phyloP scores from a whole-genome alignment of 1,284 basidiomycete genomes.

The Xanthoconium separans region DNA sequence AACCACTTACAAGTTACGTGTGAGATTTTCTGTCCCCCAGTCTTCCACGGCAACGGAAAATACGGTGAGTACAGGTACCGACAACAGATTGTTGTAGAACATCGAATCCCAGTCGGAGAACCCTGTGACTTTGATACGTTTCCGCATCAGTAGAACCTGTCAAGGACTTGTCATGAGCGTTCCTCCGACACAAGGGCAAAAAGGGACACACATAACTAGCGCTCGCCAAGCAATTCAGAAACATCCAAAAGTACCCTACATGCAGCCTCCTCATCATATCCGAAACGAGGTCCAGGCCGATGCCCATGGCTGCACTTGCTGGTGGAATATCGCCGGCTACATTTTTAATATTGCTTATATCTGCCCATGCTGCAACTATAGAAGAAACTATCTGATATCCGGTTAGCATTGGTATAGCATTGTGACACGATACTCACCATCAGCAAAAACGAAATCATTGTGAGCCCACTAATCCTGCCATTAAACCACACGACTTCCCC shows the following conservation, averaged over 20 bases:
- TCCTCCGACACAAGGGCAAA: constrained; percentile 4
- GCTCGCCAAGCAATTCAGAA: constrained; percentile 87
- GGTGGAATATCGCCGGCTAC: constrained; percentile 39
- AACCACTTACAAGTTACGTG: constrained; percentile 80
- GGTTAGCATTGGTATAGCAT: not conserved
- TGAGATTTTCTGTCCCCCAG: constrained; percentile 82
- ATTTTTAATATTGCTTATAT: constrained; percentile 62
- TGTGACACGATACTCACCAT: constrained; percentile 65
- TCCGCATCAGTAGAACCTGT: constrained; percentile 93
- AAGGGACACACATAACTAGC: constrained; percentile 79
- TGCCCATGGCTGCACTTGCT: constrained; percentile 39
- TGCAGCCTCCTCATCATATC: constrained; percentile 62
- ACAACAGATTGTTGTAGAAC: constrained; percentile 99
- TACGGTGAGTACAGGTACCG: constrained; percentile 85
- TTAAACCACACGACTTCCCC: constrained; percentile 98
- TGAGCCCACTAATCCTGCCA: constrained; percentile 84
- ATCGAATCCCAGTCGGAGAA: constrained; percentile 99
- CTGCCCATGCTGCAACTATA: constrained; percentile 93
- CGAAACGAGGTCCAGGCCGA: constrained; percentile 45
- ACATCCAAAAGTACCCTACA: constrained; percentile 96
- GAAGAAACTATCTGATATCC: constrained; percentile 81
- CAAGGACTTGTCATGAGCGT: not conserved
- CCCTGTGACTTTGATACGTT: constrained; percentile 94
- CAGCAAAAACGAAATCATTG: constrained; percentile 86
- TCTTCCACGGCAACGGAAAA: constrained; percentile 89